These are phyloP conservation scores for Steccherinum ochraceum DNA, from an alignment of 768 basidiomycete species.

Conservation along the genomic window DNA sequence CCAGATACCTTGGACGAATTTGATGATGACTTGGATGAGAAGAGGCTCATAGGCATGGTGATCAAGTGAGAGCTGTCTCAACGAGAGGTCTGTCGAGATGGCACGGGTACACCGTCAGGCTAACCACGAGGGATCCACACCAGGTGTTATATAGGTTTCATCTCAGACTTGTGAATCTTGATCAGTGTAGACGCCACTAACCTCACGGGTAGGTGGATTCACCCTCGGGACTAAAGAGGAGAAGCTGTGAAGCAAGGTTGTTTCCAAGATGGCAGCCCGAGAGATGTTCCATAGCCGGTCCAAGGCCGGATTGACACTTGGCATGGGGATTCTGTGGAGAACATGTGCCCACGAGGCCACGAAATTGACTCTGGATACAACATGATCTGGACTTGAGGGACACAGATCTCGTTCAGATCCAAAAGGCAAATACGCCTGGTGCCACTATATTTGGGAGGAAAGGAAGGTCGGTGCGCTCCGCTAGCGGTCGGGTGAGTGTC, in stretches of 20 bases:
- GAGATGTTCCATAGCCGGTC: background rate
- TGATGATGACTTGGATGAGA: background rate
- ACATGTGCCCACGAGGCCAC: background rate
- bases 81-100: background rate
- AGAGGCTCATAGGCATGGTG: background rate
- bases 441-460: background rate
- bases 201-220: background rate
- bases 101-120: background rate
- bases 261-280: background rate
- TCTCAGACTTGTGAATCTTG: background rate
- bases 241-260: background rate
- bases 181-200: background rate
- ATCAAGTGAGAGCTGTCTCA: background rate
- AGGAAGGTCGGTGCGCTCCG: background rate
- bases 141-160: background rate
- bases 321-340: background rate
- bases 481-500: background rate
- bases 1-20: background rate
- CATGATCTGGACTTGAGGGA: no score
- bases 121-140: background rate
- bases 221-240: background rate
- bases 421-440: background rate
- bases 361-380: background rate
- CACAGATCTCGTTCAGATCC: no score
- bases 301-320: background rate